Percentiles rank a stretch among this genome's conserved stretches.
Evolutionary conservation across 2,329 filamentous ascomycete species (phyloP).

Genomic region (Pseudogymnoascus sp.): DNA sequence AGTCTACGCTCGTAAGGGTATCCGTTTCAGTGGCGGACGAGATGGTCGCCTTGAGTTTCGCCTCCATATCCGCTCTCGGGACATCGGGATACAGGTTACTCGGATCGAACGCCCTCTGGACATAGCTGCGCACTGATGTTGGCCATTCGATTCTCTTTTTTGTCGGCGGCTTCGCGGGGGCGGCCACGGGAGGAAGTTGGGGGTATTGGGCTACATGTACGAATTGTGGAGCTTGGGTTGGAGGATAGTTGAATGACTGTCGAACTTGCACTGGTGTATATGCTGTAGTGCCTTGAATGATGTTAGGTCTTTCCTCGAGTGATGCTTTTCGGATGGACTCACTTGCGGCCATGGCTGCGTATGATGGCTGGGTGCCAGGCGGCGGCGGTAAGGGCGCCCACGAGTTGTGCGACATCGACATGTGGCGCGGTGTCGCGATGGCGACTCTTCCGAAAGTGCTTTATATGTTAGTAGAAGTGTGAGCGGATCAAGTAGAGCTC

Average conservation of each 20-base stretch:
- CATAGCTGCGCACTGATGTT: constrained; percentile 75
- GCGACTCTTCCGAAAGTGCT: background rate
- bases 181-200: constrained; percentile 24
- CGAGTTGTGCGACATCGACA: constrained; percentile 12
- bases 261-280: constrained; percentile 40
- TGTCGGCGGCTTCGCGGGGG: constrained; percentile 35
- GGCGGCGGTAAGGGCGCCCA: constrained; percentile 30
- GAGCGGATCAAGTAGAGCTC: constrained; percentile 4
- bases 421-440: constrained; percentile 2
- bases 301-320: constrained; percentile 24
- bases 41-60: constrained; percentile 79
- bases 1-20: constrained; percentile 68
- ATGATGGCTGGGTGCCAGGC: constrained; percentile 33
- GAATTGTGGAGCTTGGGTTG: constrained; percentile 29
- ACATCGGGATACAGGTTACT: constrained; percentile 61
- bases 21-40: constrained; percentile 69
- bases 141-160: constrained; percentile 69
- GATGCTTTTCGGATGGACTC: constrained; percentile 15
- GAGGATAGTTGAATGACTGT: constrained; percentile 28
- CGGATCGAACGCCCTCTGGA: constrained; percentile 78
- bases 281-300: constrained; percentile 31
- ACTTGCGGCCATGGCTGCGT: constrained; percentile 25
- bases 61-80: constrained; percentile 64
- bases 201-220: constrained; percentile 15
- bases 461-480: constrained; percentile 4